A percentile compares a stretch with the other conserved stretches of the same genome.
These are phyloP conservation scores for Coleophoma cylindrospora DNA, from an alignment of 2,329 filamentous ascomycete genomes.

Conservation along the genomic window DNA sequence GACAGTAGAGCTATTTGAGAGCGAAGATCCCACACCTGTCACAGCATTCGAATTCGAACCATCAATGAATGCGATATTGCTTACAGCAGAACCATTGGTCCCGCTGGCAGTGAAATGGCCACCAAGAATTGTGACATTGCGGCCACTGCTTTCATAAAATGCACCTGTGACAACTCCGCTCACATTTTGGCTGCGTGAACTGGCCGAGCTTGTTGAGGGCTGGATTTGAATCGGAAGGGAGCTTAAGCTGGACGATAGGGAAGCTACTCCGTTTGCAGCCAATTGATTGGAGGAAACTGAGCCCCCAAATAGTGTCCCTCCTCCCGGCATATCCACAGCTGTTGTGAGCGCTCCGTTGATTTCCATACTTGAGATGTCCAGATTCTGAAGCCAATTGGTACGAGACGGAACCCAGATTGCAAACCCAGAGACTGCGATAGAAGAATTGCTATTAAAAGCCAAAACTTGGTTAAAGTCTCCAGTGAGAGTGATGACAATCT, in stretches of 20 bases:
- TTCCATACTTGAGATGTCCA: conserved; percentile 58
- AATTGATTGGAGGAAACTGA: conserved; percentile 73
- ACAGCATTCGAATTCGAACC: conserved; percentile 62
- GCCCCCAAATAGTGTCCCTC: conserved; percentile 73
- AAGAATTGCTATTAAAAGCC: conserved; percentile 57
- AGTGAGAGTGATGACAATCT: conserved; percentile 73
- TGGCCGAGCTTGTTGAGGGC: conserved; percentile 29
- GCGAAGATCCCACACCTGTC: conserved; percentile 61
- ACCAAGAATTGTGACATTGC: conserved; percentile 82
- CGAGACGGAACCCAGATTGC: conserved; percentile 87
- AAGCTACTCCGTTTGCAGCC: conserved; percentile 66
- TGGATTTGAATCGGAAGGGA: conserved; percentile 53
- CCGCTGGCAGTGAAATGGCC: conserved; percentile 76
- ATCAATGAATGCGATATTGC: conserved; percentile 82
- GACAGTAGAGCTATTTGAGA: conserved; percentile 72
- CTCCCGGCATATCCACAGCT: conserved; percentile 55
- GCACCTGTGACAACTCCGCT: conserved; percentile 72
- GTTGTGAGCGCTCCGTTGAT: conserved; percentile 71
- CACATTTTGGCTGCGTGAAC: conserved; percentile 36
- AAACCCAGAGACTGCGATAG: conserved; percentile 66
- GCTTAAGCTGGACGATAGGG: conserved; percentile 49
- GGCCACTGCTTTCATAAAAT: conserved; percentile 65
- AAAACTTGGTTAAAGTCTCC: conserved; percentile 74
- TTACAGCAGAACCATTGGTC: conserved; percentile 63
- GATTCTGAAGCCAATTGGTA: conserved; percentile 82